Evolutionary conservation across 257 asterid species (phyloP).

Genomic region (Solanum chiquidenum): DNA sequence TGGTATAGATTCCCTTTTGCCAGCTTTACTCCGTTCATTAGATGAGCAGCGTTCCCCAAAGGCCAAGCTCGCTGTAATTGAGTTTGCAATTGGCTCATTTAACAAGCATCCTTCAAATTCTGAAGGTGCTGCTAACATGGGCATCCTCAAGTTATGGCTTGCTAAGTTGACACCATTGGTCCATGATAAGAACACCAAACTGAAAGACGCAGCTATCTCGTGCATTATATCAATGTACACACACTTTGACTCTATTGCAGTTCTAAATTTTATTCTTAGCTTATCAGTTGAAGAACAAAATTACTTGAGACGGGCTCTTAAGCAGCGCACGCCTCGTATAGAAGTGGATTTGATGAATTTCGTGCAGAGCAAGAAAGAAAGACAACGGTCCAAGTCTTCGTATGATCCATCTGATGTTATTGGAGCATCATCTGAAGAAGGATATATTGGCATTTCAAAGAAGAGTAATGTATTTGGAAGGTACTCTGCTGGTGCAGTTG

Average conservation of each 20-base stretch:
- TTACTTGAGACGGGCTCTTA: conserved; percentile 87
- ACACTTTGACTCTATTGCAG: conserved; percentile 73
- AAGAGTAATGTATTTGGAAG: conserved; percentile 69
- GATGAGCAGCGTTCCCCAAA: conserved; percentile 99
- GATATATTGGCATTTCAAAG: conserved; percentile 58
- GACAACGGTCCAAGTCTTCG: conserved; percentile 50
- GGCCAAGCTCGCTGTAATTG: conserved; percentile 97
- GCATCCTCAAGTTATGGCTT: conserved; percentile 94
- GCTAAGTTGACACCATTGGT: conserved; percentile 79
- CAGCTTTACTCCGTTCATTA: conserved; percentile 88
- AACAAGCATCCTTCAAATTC: conserved; percentile 69
- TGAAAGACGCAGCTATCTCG: conserved; percentile 85
- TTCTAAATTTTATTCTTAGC: conserved; percentile 76
- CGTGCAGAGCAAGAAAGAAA: conserved; percentile 92
- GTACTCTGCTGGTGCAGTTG: conserved; percentile 87
- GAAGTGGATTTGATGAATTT: conserved; percentile 96
- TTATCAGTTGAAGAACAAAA: conserved; percentile 95
- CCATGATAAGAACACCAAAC: conserved; percentile 83
- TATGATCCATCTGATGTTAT: conserved; percentile 80
- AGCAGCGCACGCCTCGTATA: conserved; percentile 95
- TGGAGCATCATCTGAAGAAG: conserved; percentile 94
- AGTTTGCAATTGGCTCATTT: conserved; percentile 88
- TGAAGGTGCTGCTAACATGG: conserved; percentile 75
- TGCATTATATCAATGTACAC: conserved; percentile 87
- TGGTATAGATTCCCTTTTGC: conserved; percentile 87